Evolutionary conservation across 208 protist species (phyloP).

Genomic region (Angomonas desouzai): DNA sequence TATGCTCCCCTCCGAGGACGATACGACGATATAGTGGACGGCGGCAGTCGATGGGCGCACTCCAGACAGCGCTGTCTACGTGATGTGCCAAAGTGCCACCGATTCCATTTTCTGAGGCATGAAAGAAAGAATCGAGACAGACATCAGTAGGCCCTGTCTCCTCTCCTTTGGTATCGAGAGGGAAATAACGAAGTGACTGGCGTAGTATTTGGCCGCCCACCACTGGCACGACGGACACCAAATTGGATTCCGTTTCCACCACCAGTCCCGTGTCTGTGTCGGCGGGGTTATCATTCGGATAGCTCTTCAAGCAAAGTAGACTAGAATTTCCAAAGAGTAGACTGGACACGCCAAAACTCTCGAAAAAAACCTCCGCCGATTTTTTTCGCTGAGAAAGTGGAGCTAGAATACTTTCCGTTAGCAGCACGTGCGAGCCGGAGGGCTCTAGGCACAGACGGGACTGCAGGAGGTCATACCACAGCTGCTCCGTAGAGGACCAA

Average conservation of each 20-base stretch:
- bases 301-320: conserved; percentile 93
- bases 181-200: conserved; percentile 94
- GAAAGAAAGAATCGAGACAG: conserved; percentile 8
- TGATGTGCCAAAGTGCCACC: not conserved
- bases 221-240: conserved; percentile 98
- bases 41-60: conserved; percentile 96
- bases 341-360: conserved; percentile 98
- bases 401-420: conserved; percentile 98
- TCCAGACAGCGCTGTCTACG: conserved; percentile 91
- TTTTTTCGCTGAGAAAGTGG: conserved; percentile 97
- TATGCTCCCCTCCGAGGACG: conserved; percentile 97
- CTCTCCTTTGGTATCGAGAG: conserved; percentile 89
- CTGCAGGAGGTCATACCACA: conserved; percentile 97
- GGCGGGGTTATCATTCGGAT: conserved; percentile 16
- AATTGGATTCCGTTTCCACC: conserved; percentile 97
- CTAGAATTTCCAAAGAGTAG: conserved; percentile 98
- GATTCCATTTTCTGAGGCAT: not conserved
- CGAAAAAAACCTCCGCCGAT: conserved; percentile 99
- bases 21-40: conserved; percentile 96
- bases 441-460: conserved; percentile 97
- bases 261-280: conserved; percentile 88
- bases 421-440: conserved; percentile 95
- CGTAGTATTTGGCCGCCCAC: conserved; percentile 97
- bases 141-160: not conserved
- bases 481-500: conserved; percentile 98